These are phyloP conservation scores for Luffa acutangula DNA, from an alignment of 306 rosid species.

Conservation along the genomic window DNA sequence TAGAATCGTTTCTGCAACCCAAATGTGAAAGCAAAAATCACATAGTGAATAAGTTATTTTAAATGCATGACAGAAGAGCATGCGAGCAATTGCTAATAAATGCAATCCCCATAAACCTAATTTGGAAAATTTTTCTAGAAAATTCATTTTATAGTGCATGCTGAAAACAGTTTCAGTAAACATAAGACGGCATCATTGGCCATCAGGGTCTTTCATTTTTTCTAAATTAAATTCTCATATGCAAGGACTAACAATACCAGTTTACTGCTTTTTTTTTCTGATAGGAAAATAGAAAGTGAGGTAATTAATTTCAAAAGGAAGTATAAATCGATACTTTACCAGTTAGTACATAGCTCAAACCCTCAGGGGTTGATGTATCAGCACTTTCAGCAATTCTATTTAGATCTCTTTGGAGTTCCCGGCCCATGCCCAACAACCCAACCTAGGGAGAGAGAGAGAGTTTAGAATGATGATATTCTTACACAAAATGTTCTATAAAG, in stretches of 20 bases:
- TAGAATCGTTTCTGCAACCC: slow-evolving; percentile 66
- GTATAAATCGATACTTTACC: slow-evolving; percentile 31
- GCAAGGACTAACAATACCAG: neutral
- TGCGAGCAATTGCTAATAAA: neutral
- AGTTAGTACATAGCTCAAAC: slow-evolving; percentile 74
- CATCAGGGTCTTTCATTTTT: neutral
- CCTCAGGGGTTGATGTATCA: slow-evolving; percentile 74
- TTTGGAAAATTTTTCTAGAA: neutral
- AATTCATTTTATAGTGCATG: neutral
- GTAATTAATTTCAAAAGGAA: slow-evolving; percentile 3
- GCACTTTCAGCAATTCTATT: slow-evolving; percentile 88
- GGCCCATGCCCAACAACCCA: slow-evolving; percentile 87
- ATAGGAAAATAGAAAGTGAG: neutral
- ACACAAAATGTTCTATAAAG: neutral
- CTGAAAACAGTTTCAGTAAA: neutral
- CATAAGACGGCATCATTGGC: neutral
- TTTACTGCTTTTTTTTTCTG: neutral
- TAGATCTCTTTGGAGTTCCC: slow-evolving; percentile 76
- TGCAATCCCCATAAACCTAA: neutral
- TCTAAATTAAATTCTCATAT: neutral
- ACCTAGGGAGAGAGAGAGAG: slow-evolving; percentile 32
- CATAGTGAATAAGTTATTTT: slow-evolving; percentile 11
- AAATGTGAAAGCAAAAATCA: slow-evolving; percentile 13
- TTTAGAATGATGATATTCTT: neutral
- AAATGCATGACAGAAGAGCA: neutral